A percentile compares a stretch with the other conserved stretches of the same genome.
These are phyloP conservation scores for Coemansia sp. DNA, from an alignment of 192 early-diverging fungal species.

Conservation along the genomic window DNA sequence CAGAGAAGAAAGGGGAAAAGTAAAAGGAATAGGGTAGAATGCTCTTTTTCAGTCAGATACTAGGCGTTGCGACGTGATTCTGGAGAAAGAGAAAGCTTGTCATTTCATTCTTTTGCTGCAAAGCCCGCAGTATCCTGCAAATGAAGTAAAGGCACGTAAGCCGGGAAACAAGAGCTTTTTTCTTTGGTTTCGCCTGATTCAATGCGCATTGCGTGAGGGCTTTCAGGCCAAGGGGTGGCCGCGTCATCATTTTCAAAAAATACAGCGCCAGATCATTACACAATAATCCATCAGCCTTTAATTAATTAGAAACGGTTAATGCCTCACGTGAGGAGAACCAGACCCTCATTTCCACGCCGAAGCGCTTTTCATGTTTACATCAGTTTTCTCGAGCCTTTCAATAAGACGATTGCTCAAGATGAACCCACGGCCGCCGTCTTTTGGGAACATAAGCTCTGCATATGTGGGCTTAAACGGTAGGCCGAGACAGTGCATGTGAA, in stretches of 20 bases:
- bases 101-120: background rate
- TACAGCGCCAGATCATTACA: background rate
- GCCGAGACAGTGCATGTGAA: constrained; percentile 56
- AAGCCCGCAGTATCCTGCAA: background rate
- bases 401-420: constrained; percentile 27
- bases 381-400: constrained; percentile 1
- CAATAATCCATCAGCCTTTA: no score
- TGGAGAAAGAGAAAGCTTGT: background rate
- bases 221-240: background rate
- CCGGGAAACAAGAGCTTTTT: background rate
- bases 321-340: no score
- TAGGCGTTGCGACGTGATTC: background rate
- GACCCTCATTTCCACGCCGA: no score
- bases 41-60: background rate
- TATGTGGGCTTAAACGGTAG: constrained; percentile 41
- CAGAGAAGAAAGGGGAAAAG: background rate
- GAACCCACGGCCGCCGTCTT: constrained; percentile 24
- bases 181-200: background rate
- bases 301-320: no score
- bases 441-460: constrained; percentile 39
- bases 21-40: background rate
- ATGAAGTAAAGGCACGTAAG: background rate
- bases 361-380: no score
- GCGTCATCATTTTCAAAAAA: constrained; percentile 6
- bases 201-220: background rate